Conservation (phyloP, 106 monocot species). For the Chionographis japonica region DNA sequence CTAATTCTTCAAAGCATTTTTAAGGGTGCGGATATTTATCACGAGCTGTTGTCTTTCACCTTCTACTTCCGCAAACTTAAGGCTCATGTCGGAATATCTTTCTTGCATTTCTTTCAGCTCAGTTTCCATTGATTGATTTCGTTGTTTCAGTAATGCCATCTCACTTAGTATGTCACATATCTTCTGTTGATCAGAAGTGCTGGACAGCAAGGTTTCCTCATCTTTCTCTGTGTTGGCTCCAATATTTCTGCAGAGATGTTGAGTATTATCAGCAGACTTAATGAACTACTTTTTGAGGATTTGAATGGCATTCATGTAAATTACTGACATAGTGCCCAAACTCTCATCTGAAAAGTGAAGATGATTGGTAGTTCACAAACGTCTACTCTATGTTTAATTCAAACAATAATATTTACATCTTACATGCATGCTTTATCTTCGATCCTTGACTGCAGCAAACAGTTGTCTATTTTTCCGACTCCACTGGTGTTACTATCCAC, state of each 20-base stretch:
- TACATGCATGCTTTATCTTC: slow-evolving; percentile 9
- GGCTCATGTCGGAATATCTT: slow-evolving; percentile 90
- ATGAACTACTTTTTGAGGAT: neutral
- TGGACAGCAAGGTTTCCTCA: slow-evolving; percentile 3
- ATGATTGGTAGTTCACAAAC: too few relatives aligned
- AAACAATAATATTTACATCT: neutral
- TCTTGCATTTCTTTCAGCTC: slow-evolving; percentile 94
- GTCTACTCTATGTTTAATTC: slow-evolving; percentile 18
- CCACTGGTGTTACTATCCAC: neutral
- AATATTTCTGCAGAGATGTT: slow-evolving; percentile 25
- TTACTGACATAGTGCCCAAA: too few relatives aligned
- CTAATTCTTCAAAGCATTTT: slow-evolving; percentile 70
- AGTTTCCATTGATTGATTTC: slow-evolving; percentile 61
- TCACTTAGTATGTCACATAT: slow-evolving; percentile 27
- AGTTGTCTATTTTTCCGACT: neutral
- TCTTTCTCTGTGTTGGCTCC: slow-evolving; percentile 8
- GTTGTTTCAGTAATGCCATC: slow-evolving; percentile 45
- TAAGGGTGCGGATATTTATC: slow-evolving; percentile 75
- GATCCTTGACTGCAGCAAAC: neutral
- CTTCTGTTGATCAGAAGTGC: slow-evolving; percentile 8
- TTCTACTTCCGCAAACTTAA: slow-evolving; percentile 95
- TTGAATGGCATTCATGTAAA: neutral
- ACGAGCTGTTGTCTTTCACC: slow-evolving; percentile 97
- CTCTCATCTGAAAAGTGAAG: too few relatives aligned
- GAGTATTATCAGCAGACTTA: neutral